Evolutionary conservation across 2,329 filamentous ascomycete genomes (phyloP), one percentile per base, ranked within the genome.

Genomic region (Simplicillium aogashimaense): DNA sequence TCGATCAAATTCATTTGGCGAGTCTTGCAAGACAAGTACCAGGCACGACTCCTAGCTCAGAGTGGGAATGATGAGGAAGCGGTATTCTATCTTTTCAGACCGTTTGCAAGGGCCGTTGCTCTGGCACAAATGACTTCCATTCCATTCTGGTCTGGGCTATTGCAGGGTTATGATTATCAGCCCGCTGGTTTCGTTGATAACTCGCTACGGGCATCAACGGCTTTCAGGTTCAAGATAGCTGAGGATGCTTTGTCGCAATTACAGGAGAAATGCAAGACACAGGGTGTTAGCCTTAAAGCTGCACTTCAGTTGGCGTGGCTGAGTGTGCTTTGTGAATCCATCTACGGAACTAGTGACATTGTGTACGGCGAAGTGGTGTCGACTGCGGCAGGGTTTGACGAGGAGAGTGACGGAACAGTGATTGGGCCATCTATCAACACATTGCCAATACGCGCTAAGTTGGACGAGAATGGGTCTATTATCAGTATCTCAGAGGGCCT

Each of bases 401-500:
- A 6, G 5, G 31, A 33, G 5, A 12, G 15, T 5, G 11, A 33
- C 12, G 15, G 13, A n/a, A 13, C 14, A 16, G 35, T 43, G 8
- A 34, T 47, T 12, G 45, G 49, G 1, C 49, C 49, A 3, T 43
- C 43, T 18, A 51, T 51, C 46, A 51, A 51, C 43, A 51, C 49
- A 2, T 33, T 51, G 8, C 48, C 49, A 17, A 35, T 51, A 37
- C 46, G 48, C 10, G 17, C 47, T 16, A 40, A 28, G 5, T 30
- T 51, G 16, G 29, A 33, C 5, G 11, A 31, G 11, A 5, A 35
- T 15, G 29, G 11, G 7, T 31, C n/a, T 15, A 13, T 38, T 16
- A 33, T 32, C 17, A 35, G 32, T 35, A 38, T 49, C 16, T 29
- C 12, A 6, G 39, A 47, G 6, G 46, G 43, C 3, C 17, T 47